These are phyloP conservation scores for Boletus speciosus DNA, from an alignment of 768 basidiomycete genomes.

Conservation along the genomic window DNA sequence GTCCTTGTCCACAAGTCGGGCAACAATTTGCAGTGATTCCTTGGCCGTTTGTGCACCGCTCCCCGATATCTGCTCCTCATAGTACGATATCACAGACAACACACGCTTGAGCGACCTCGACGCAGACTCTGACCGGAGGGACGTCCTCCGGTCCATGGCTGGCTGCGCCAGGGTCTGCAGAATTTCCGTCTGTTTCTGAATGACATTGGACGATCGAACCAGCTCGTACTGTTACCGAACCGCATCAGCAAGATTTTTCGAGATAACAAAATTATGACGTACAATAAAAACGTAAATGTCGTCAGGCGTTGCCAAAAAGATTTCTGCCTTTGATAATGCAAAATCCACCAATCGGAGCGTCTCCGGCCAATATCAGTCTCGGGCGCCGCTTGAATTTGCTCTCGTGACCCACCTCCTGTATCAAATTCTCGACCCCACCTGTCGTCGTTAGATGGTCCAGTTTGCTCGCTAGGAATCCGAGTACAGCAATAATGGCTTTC, in stretches of 20 bases:
- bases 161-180: constrained; percentile 38
- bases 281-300: constrained; percentile 63
- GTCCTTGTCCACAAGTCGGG: constrained; percentile 57
- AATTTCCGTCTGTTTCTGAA: constrained; percentile 47
- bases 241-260: not conserved
- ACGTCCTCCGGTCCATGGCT: constrained; percentile 23
- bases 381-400: not conserved
- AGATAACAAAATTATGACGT: constrained; percentile 24
- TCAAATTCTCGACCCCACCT: constrained; percentile 49
- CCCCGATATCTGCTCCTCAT: constrained; percentile 48
- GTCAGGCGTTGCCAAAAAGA: constrained; percentile 49
- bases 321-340: constrained; percentile 49
- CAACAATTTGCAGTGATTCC: constrained; percentile 55
- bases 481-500: constrained; percentile 51
- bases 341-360: constrained; percentile 52
- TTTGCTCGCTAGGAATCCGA: constrained; percentile 56
- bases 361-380: constrained; percentile 29
- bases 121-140: constrained; percentile 32
- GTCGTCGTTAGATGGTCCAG: constrained; percentile 50
- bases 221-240: constrained; percentile 53
- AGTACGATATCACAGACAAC: constrained; percentile 45
- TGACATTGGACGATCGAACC: constrained; percentile 48
- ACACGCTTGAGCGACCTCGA: constrained; percentile 42
- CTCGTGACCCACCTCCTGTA: constrained; percentile 46
- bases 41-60: constrained; percentile 47